Percentiles rank a stretch among this genome's conserved stretches.
Evolutionary conservation across 129 eudicot species (phyloP).

Genomic region (Arctium lappa): DNA sequence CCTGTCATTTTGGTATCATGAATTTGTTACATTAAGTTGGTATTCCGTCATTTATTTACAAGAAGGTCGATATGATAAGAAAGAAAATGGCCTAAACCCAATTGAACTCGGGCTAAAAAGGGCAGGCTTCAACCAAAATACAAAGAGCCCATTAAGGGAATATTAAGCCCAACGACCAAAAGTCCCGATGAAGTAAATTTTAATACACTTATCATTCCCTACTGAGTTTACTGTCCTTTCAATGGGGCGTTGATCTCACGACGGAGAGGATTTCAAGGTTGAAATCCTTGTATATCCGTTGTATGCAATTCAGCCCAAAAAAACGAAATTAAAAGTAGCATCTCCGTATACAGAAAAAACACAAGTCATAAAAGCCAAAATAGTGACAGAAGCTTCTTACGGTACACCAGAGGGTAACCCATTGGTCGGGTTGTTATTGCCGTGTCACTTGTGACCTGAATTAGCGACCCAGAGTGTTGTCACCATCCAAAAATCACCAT

Average conservation of each 20-base stretch:
- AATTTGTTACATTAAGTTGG: too few relatives aligned
- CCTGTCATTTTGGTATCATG: background rate
- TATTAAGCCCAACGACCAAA: background rate
- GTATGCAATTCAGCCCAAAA: background rate
- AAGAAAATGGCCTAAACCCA: background rate
- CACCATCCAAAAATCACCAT: conserved; percentile 20
- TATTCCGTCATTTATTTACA: background rate
- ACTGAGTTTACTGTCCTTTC: background rate
- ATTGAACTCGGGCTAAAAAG: background rate
- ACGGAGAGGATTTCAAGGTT: background rate
- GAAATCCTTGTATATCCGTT: background rate
- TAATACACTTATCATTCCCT: background rate
- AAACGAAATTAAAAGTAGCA: background rate
- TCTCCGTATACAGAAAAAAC: background rate
- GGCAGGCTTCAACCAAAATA: background rate
- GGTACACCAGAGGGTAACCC: conserved; percentile 12
- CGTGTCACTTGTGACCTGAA: conserved; percentile 20
- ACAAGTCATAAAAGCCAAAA: conserved; percentile 17
- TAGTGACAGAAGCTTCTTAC: conserved; percentile 18
- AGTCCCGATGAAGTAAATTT: background rate
- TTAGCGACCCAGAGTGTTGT: conserved; percentile 9
- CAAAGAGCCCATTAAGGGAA: background rate
- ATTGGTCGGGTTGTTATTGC: conserved; percentile 11
- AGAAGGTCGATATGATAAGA: background rate
- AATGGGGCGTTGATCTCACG: background rate